Percentiles rank a stretch among this genome's conserved stretches.
phyloP scores from a whole-genome alignment of 176 grass and related monocot species.

The Triticum aestivum region IWGSC_CS_RefSeq_v2.1 NC_057808.1:387687129-387687628 shows the following conservation, averaged over 20 bases:
- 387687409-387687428: not conserved
- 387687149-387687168: constrained; percentile 9
- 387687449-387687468: not conserved
- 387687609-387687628: not conserved
- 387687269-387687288: constrained; percentile 26
- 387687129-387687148: not conserved
- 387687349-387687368: not conserved
- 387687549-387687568: not conserved
- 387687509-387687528: not conserved
- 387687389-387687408: not conserved
- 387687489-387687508: not conserved
- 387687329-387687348: not conserved
- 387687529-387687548: not conserved
- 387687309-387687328: not conserved
- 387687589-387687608: not conserved
- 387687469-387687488: not conserved
- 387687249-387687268: constrained; percentile 74
- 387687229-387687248: constrained; percentile 19
- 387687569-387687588: too few species aligned
- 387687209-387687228: constrained; percentile 40
- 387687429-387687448: not conserved
- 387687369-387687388: not conserved
- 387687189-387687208: constrained; percentile 59
- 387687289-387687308: constrained; percentile 13
- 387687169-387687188: constrained; percentile 36